A percentile compares a stretch with the other conserved stretches of the same genome.
Conservation (phyloP, 495 filamentous ascomycete genomes). For the Daldinia decipiens region DNA sequence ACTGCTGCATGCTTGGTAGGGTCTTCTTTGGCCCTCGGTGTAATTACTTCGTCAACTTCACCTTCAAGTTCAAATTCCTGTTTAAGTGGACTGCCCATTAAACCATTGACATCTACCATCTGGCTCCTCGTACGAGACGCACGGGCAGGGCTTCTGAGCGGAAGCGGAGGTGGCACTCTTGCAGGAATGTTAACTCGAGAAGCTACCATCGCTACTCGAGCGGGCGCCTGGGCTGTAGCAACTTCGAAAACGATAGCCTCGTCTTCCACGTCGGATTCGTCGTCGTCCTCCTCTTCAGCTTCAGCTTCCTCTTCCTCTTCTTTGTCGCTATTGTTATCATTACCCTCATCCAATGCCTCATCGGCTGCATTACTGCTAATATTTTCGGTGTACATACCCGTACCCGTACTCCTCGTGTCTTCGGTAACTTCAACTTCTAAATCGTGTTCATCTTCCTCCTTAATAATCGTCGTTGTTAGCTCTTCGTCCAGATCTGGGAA, state of each 20-base stretch:
- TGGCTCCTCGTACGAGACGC: slow-evolving; percentile 54
- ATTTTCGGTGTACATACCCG: slow-evolving; percentile 13
- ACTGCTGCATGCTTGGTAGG: slow-evolving; percentile 1
- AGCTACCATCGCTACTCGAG: slow-evolving; percentile 63
- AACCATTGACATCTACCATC: slow-evolving; percentile 39
- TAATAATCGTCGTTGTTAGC: slow-evolving; percentile 33
- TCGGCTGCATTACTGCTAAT: slow-evolving; percentile 29
- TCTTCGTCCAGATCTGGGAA: slow-evolving; percentile 45
- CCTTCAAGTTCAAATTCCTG: slow-evolving; percentile 44
- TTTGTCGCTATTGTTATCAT: slow-evolving; percentile 51
- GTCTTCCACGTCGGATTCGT: slow-evolving; percentile 57
- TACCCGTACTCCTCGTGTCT: slow-evolving; percentile 7
- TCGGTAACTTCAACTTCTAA: slow-evolving; percentile 47
- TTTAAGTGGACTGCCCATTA: slow-evolving; percentile 46
- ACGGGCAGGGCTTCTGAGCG: slow-evolving; percentile 67
- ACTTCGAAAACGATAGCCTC: slow-evolving; percentile 64
- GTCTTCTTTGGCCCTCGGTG: slow-evolving; percentile 32
- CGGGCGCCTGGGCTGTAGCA: slow-evolving; percentile 57
- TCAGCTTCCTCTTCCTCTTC: slow-evolving; percentile 57
- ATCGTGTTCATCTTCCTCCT: slow-evolving; percentile 40
- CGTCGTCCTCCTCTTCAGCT: slow-evolving; percentile 52
- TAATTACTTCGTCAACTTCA: slow-evolving; percentile 36
- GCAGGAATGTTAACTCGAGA: slow-evolving; percentile 75
- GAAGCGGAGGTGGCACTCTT: slow-evolving; percentile 71
- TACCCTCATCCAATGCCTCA: slow-evolving; percentile 46